A percentile compares a stretch with the other conserved stretches of the same genome.
phyloP scores from a whole-genome alignment of 2,329 filamentous ascomycete species.

The Talaromyces sp. region DNA sequence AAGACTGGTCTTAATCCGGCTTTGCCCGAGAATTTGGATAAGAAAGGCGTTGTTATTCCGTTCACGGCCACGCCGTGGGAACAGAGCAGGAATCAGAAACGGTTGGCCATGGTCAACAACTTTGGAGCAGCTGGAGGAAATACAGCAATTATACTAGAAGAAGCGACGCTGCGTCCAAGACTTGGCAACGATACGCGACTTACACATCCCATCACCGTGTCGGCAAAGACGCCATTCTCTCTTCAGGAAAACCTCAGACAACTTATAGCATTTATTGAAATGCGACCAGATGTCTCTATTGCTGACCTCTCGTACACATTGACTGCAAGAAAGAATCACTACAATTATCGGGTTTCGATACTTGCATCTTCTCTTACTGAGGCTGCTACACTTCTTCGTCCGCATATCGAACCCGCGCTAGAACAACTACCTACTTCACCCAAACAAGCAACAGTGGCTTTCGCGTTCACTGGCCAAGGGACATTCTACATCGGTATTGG shows the following conservation, averaged over 20 bases:
- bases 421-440: too few relatives aligned
- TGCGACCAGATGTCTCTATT: neutral
- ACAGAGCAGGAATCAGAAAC: neutral
- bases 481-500: neutral
- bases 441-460: neutral
- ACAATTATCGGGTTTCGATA: neutral
- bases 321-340: neutral
- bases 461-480: neutral
- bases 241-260: neutral
- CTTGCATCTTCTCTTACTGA: neutral
- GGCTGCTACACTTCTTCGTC: neutral
- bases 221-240: neutral
- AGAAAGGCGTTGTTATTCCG: neutral
- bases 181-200: neutral
- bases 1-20: slow-evolving; percentile 17
- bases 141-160: slow-evolving; percentile 52
- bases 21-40: neutral
- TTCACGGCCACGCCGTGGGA: neutral
- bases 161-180: slow-evolving; percentile 41
- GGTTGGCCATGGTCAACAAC: neutral
- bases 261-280: neutral
- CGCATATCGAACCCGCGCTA: neutral
- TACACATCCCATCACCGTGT: neutral
- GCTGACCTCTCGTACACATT: neutral
- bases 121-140: slow-evolving; percentile 10